These are phyloP conservation scores for Biscutella laevigata DNA, from an alignment of 441 rosid species.

Conservation along the genomic window DNA sequence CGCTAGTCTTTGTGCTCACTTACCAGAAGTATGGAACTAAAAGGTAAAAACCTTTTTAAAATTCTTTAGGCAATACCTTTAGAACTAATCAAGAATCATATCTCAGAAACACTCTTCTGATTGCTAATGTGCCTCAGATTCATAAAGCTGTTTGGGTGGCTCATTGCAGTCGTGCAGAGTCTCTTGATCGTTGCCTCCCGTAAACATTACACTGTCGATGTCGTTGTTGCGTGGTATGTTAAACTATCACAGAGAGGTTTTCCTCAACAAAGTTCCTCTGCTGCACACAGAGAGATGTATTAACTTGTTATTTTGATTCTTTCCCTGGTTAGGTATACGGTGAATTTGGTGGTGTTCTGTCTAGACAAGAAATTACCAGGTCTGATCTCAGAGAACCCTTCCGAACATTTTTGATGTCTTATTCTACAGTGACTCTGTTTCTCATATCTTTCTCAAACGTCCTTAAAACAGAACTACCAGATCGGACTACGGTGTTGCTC, in stretches of 20 bases:
- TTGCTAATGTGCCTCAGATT: conserved; percentile 40
- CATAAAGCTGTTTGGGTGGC: conserved; percentile 79
- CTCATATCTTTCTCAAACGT: conserved; percentile 11
- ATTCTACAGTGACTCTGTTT: not conserved
- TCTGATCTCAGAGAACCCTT: conserved; percentile 19
- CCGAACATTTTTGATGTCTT: not conserved
- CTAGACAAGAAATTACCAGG: conserved; percentile 95
- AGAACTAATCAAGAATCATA: not conserved
- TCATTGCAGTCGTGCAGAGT: conserved; percentile 69
- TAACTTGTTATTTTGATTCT: conserved; percentile 8
- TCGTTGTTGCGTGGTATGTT: conserved; percentile 88
- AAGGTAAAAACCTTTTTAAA: conserved; percentile 44
- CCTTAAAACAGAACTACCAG: conserved; percentile 63
- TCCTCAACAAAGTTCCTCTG: not conserved
- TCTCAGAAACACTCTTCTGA: conserved; percentile 1
- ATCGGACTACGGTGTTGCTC: conserved; percentile 50
- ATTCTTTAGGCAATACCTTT: not conserved
- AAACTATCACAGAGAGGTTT: not conserved
- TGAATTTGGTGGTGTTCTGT: conserved; percentile 84
- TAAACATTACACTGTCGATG: conserved; percentile 92
- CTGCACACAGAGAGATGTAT: not conserved
- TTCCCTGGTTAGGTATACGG: conserved; percentile 63
- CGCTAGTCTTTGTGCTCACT: conserved; percentile 81
- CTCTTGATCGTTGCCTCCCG: conserved; percentile 88
- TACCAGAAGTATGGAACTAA: conserved; percentile 86